These are phyloP conservation scores for Poa annua DNA, from an alignment of 176 grass and related monocot species.

Conservation along the genomic window DNA sequence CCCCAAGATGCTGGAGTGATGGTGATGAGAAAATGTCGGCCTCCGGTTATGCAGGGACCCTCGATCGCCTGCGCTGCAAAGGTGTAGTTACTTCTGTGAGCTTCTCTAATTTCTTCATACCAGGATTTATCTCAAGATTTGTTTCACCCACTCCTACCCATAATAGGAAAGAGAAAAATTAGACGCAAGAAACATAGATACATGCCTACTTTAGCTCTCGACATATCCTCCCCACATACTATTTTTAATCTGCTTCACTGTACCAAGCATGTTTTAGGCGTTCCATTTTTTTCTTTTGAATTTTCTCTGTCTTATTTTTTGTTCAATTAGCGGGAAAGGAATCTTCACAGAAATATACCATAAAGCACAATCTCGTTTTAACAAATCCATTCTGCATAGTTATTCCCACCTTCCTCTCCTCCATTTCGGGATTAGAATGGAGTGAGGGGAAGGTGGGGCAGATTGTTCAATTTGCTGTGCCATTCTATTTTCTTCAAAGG, in stretches of 20 bases:
- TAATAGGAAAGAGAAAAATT: conserved; percentile 8
- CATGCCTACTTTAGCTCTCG: conserved; percentile 42
- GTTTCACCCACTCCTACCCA: neutral
- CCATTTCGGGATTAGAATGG: conserved; percentile 40
- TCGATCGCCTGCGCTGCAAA: neutral
- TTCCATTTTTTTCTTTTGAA: neutral
- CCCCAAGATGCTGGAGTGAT: neutral
- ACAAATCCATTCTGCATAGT: conserved; percentile 22
- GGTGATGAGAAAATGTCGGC: neutral
- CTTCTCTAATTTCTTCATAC: neutral
- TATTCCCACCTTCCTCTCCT: conserved; percentile 47
- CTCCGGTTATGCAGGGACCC: neutral
- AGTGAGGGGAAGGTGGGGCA: conserved; percentile 48
- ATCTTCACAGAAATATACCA: conserved; percentile 12
- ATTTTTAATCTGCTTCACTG: conserved; percentile 10
- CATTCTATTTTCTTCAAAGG: conserved; percentile 23
- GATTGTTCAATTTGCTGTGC: neutral
- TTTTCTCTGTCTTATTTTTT: neutral
- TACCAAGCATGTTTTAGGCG: neutral
- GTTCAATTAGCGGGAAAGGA: neutral
- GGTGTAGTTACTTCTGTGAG: neutral
- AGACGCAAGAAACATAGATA: neutral
- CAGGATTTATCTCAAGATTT: conserved; percentile 3
- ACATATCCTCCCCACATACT: conserved; percentile 35
- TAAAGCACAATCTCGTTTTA: conserved; percentile 9